Base-by-base conservation (phyloP, 2,329 filamentous ascomycete species). In the Hypoxylon sp. region DNA sequence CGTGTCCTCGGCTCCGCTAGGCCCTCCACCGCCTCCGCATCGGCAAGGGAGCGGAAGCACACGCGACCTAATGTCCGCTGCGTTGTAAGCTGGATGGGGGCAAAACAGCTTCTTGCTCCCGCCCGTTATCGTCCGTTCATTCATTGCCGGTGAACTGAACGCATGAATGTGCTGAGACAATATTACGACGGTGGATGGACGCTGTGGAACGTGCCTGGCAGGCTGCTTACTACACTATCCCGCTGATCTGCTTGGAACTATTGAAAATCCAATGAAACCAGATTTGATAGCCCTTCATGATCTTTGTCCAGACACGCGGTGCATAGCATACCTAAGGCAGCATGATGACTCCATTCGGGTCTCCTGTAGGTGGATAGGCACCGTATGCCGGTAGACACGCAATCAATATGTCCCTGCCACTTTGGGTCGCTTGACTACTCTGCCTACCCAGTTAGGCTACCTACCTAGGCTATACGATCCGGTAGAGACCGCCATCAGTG, bases 11-110 rank as follows among this genome's bases (percentile, higher is more conserved):
- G 63, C 63, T 68, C 66, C 66, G 65, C 65, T 36, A 58, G 18
- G 48, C 36, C 32, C 65, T 63, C 65, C 62, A 68, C 65, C 61
- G 58, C 58, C 61, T 65, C 65, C 65, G 65, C 54, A 68, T 61
- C 65, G 62, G 65, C 50, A 59, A 45, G 36, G 44, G 65, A 53
- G 62, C 62, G 62, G 62, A 62, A 62, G 46, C 54, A 24, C 26
- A 54, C 52, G 20, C 40, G 54, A 44, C 61, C 24, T 65, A 61
- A 61, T 54, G 58, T 65, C 59, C 59, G 65, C 62, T 68, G 62
- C 32, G 62, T 51, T 65, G 59, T 68, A 58, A 52, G 46, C 50
- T 57, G 55, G 62, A 36, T 44, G 16, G 14, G 22, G 46, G 12
- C 20, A 52, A n/a, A 40, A 24, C 16, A 50, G 16, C 2, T 12